Base-by-base conservation (phyloP, 176 grass and related monocot genomes). In the Stipa capillata region DNA sequence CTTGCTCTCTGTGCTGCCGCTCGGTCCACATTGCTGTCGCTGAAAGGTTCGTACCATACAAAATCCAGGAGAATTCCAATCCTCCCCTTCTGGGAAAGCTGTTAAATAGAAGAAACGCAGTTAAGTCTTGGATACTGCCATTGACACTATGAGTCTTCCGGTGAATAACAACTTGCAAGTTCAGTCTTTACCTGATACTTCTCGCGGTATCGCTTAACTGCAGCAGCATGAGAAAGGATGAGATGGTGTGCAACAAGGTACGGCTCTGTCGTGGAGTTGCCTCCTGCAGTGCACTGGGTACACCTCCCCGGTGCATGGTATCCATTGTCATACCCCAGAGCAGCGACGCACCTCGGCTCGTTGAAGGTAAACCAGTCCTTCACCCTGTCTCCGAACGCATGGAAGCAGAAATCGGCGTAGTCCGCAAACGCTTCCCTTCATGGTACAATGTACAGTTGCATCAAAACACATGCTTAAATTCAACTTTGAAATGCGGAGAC, bases 281-380 rank as follows among this genome's bases (percentile, higher is more conserved):
- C 94, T 67, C 90, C 87, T 13, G 87, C 59, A 7, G 71, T 23
- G 14, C 94, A 94, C 5, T 27, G 45, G 0, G 94, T 82, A 39
- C 94, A 97, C 79, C 94, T 86, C 62, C 94, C 94, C 0, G 94
- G 94, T 6, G 94, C 94, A 63, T 91, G 87, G 0, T 57, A 45
- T 40, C 94, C 94, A 31, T 94, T 83, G 57, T 94, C 94, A 2
- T 97, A 97, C 4, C 94, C 94, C 7, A 94, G 89, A 59, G 94
- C 91, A 17, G 94, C 87, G 0, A 92, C 91, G 2, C 79, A 81
- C 55, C 94, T 94, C 0, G 94, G 94, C 72, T 97, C 94, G 9
- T 97, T 97, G 77, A 97, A 94, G 41, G 94, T 97, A 18, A 97
- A 92, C 91, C 94, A 92, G 66, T 97, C 84, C 68, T 97, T 94